phyloP scores from a whole-genome alignment of 441 rosid genomes.

The Raphanus hybrid region DNA sequence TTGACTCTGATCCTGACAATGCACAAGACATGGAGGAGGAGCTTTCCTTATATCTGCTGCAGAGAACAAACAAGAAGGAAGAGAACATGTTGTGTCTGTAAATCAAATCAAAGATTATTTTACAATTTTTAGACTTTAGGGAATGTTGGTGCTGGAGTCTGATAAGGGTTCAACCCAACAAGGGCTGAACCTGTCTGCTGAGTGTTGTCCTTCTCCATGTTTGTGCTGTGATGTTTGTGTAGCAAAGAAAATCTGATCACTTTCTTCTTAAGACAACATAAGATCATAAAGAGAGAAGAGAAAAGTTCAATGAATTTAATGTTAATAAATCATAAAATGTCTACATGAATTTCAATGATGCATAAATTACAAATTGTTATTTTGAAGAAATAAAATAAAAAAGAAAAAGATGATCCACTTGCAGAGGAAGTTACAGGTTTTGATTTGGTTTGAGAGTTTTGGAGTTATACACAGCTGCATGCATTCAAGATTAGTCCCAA shows the following conservation, averaged over 20 bases:
- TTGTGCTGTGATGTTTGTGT: conserved; percentile 26
- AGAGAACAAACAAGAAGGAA: conserved; percentile 25
- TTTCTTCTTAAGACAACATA: conserved; percentile 17
- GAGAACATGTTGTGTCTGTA: conserved; percentile 53
- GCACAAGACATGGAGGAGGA: conserved; percentile 44
- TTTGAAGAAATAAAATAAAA: conserved; percentile 41
- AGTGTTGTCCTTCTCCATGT: conserved; percentile 36
- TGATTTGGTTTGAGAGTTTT: conserved; percentile 50
- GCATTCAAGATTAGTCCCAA: conserved; percentile 43
- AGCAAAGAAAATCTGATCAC: conserved; percentile 24
- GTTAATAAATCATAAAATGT: conserved; percentile 55
- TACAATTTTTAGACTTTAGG: conserved; percentile 34
- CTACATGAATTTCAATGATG: conserved; percentile 30
- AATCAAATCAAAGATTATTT: conserved; percentile 49
- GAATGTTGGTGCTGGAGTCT: conserved; percentile 36
- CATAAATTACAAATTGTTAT: conserved; percentile 72
- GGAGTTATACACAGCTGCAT: conserved; percentile 46
- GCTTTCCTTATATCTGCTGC: conserved; percentile 37
- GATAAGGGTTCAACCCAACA: conserved; percentile 54
- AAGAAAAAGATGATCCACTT: conserved; percentile 15
- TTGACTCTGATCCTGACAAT: conserved; percentile 66
- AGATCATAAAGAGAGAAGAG: not conserved
- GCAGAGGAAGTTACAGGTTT: conserved; percentile 77
- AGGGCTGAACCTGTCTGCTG: conserved; percentile 66
- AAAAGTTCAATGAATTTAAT: conserved; percentile 54